These are phyloP conservation scores for Pythium inflatum DNA, from an alignment of 352 stramenopile species.

Conservation along the genomic window DNA sequence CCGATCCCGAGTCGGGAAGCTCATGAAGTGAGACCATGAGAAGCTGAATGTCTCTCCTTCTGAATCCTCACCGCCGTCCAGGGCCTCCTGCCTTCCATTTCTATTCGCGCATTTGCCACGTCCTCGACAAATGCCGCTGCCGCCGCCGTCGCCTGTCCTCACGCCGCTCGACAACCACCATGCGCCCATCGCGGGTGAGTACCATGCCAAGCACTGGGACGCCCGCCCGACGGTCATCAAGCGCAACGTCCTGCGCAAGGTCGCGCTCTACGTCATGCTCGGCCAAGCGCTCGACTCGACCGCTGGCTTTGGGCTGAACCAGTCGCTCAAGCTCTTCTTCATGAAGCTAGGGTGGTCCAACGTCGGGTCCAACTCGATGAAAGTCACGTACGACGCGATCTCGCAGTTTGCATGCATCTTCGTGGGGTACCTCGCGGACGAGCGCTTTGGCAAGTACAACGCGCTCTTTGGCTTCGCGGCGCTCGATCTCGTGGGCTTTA, in stretches of 20 bases:
- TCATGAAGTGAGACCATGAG: no score
- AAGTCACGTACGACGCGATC: constrained; percentile 36
- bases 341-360: constrained; percentile 31
- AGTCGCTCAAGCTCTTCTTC: constrained; percentile 40
- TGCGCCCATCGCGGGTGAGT: background rate
- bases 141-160: no score
- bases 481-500: constrained; percentile 31
- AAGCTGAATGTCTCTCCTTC: no score
- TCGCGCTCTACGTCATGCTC: constrained; percentile 31
- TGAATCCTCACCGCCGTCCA: no score
- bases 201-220: constrained; percentile 21
- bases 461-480: constrained; percentile 29
- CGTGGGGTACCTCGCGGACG: constrained; percentile 38
- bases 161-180: no score
- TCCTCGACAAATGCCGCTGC: no score
- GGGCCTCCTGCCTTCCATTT: no score
- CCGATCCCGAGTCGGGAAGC: no score
- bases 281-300: constrained; percentile 29
- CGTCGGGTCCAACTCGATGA: constrained; percentile 35
- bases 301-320: constrained; percentile 35
- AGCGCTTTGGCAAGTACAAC: constrained; percentile 34
- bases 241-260: constrained; percentile 32
- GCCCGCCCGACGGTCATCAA: constrained; percentile 22
- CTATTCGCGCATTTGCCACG: no score
- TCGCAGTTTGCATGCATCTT: constrained; percentile 36